Evolutionary conservation across 2,329 filamentous ascomycete genomes (phyloP).

Genomic region (Penicillium psychrosexuale): DNA sequence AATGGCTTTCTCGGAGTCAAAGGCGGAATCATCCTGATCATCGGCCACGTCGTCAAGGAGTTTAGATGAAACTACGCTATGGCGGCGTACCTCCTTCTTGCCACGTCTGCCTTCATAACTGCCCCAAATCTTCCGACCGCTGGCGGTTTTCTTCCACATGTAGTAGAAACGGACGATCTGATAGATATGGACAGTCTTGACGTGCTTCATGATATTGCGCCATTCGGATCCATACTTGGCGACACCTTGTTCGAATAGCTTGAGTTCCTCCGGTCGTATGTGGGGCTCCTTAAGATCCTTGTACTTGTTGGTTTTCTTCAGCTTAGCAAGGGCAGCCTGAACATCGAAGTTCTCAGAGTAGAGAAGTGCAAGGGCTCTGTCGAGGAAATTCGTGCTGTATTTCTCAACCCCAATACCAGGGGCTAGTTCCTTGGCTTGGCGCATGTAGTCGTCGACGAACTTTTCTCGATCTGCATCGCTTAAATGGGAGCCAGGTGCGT

Average conservation of each 20-base stretch:
- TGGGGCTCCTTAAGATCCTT: slow-evolving; percentile 80
- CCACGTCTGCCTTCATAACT: slow-evolving; percentile 82
- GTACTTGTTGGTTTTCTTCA: slow-evolving; percentile 65
- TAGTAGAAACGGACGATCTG: slow-evolving; percentile 93
- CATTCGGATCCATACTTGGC: slow-evolving; percentile 89
- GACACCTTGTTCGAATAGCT: slow-evolving; percentile 89
- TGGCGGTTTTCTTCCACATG: slow-evolving; percentile 92
- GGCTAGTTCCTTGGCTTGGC: slow-evolving; percentile 62
- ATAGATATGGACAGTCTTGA: slow-evolving; percentile 71
- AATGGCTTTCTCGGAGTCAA: slow-evolving; percentile 80
- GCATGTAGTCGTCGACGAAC: slow-evolving; percentile 74
- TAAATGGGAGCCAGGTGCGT: slow-evolving; percentile 36
- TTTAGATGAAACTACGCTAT: slow-evolving; percentile 63
- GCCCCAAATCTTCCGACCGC: slow-evolving; percentile 85
- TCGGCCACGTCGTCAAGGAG: slow-evolving; percentile 90
- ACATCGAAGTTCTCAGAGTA: slow-evolving; percentile 69
- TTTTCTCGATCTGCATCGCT: slow-evolving; percentile 48
- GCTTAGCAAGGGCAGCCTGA: slow-evolving; percentile 65
- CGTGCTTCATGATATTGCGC: slow-evolving; percentile 75
- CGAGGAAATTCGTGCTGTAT: slow-evolving; percentile 79
- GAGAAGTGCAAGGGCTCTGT: slow-evolving; percentile 74
- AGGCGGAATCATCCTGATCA: slow-evolving; percentile 90
- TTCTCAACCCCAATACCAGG: slow-evolving; percentile 67
- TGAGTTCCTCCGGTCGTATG: slow-evolving; percentile 71
- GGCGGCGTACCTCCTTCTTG: slow-evolving; percentile 73